Base-by-base conservation (phyloP, 2,329 filamentous ascomycete species). In the Rhexocercosporidium sp. region DNA sequence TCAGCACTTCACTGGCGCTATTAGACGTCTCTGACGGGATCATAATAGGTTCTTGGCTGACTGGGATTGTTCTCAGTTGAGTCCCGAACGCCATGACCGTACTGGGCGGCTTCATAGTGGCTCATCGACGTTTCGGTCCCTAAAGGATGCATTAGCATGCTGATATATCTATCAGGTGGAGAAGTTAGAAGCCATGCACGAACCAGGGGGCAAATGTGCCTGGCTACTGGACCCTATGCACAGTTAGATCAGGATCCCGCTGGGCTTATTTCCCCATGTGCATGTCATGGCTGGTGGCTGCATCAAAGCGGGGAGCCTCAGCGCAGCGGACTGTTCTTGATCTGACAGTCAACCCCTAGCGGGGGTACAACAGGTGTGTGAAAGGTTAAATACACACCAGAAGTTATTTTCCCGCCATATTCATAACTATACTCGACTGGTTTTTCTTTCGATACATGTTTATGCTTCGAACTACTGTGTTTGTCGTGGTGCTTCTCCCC, bases 11-110 rank as follows among this genome's bases (percentile, higher is more conserved):
- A 44, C 9, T n/a, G 34, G 20, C 29, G 7, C 12, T 1, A 3
- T 64, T 29, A 59, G 34, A 65, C 27, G 27, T 71, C 69, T 59
- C 70, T 65, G 11, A 72, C 67, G 4, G 69, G 69, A 57, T 72
- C 69, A 49, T 72, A 71, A 29, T 66, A 69, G 12, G 41, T 64
- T 11, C 62, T 53, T 7, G 41, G 22, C 39, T 27, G 29, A 1
- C 51, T 59, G 53, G 8, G 18, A 8, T 56, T 56, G 11, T 6
- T 16, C 16, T 39, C 62, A 12, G 14, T 7, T 7, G 51, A 39
- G 34, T 27, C 27, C 3, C 4, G 2, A 6, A n/a, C 27, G 11
- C 49, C 12, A 22, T 53, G n/a, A 12, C 37, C 29, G 9, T 57
- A 47, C 14, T 49, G 22, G 29, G 9, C n/a, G 31, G 18, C n/a